phyloP scores from a whole-genome alignment of 257 asterid species.

The Solanum virginianum region DNA sequence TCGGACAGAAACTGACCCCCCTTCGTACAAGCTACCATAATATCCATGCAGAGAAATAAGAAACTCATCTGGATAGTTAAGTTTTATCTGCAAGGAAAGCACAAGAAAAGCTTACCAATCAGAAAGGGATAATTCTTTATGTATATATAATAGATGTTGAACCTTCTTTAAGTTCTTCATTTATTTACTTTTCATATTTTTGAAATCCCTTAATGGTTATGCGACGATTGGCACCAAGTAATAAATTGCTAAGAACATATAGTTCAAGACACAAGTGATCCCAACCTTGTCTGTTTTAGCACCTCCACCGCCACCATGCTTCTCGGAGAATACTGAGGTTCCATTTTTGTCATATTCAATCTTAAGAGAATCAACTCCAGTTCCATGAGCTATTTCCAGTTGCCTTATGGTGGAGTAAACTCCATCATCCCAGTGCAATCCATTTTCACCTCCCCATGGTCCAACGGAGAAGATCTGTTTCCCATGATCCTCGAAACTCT shows the following conservation, averaged over 20 bases:
- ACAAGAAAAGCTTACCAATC: background rate
- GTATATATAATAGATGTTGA: background rate
- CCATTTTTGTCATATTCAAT: constrained; percentile 60
- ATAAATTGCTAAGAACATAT: background rate
- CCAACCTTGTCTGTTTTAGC: constrained; percentile 35
- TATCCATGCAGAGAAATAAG: constrained; percentile 50
- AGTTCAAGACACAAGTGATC: background rate
- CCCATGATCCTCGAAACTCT: constrained; percentile 26
- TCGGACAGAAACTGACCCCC: constrained; percentile 41
- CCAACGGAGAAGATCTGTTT: constrained; percentile 35
- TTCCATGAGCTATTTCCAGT: constrained; percentile 57
- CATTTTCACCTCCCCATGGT: constrained; percentile 85
- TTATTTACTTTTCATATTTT: background rate
- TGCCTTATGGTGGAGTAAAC: constrained; percentile 39
- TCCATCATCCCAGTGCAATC: constrained; percentile 74
- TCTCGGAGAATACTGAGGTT: constrained; percentile 49
- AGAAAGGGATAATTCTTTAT: no score
- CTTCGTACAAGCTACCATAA: constrained; percentile 44
- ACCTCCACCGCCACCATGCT: constrained; percentile 72
- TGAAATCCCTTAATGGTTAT: background rate
- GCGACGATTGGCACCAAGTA: background rate
- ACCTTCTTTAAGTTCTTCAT: background rate
- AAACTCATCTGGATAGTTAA: constrained; percentile 61
- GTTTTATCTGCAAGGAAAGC: constrained; percentile 31
- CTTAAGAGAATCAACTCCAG: constrained; percentile 46